phyloP scores from a whole-genome alignment of 1,284 basidiomycete genomes.

The Cerioporus squamosus region DNA sequence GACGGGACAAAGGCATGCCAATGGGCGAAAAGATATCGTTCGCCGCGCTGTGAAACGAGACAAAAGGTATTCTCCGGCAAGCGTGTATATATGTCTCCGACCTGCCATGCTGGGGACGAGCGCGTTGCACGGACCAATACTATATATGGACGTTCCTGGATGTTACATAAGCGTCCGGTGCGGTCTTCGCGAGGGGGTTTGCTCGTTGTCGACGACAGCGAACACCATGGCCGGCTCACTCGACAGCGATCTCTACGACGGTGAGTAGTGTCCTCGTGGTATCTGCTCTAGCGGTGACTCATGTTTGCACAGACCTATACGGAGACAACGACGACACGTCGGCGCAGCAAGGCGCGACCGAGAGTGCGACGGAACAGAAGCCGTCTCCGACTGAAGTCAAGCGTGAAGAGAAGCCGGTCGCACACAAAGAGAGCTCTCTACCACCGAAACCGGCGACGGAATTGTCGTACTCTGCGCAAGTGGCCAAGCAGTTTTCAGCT shows the following conservation, averaged over 20 bases:
- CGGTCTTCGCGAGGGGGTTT: no score
- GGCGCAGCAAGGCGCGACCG: conserved; percentile 15
- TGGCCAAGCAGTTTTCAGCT: conserved; percentile 71
- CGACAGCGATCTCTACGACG: conserved; percentile 32
- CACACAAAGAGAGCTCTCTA: conserved; percentile 24
- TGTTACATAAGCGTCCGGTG: background rate
- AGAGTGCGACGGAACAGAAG: conserved; percentile 11
- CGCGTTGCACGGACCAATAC: no score
- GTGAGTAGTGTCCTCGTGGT: conserved; percentile 3
- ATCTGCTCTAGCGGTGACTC: background rate
- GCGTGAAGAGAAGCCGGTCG: conserved; percentile 16
- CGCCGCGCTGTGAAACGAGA: no score
- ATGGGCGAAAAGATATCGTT: no score
- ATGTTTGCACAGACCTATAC: conserved; percentile 22
- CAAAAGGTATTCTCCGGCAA: no score
- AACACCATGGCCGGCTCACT: conserved; percentile 27
- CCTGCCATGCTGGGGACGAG: no score
- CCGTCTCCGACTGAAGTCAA: conserved; percentile 7
- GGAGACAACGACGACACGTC: conserved; percentile 28
- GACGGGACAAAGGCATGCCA: no score
- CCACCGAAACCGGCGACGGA: conserved; percentile 34
- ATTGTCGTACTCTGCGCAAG: conserved; percentile 70
- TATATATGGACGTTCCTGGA: no score
- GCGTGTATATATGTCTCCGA: no score
- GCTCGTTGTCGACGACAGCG: background rate